Evolutionary conservation across 345 rosid species (phyloP), one percentile per base, ranked within the genome.

Genomic region (Cochlearia excelsa): DNA sequence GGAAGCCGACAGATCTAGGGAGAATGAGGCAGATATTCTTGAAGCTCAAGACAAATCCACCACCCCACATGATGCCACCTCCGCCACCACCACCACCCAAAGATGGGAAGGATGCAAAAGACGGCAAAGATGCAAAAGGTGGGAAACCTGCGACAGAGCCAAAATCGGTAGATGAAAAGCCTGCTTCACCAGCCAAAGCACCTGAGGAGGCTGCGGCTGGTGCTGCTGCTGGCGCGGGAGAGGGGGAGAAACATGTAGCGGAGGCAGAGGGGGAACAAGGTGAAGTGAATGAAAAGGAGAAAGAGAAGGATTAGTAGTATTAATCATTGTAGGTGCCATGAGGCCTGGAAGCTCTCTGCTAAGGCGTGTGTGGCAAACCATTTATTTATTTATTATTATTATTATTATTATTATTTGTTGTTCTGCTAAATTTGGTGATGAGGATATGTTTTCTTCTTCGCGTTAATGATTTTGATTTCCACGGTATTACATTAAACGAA

Each of bases 21-120:
- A 85, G 99, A 64, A 85, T 87, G 96, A 81, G 96, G 68, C 97
- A 94, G 65, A 72, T 90, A 31, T 79, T 84, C 69, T 31, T 74
- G 71, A 90, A 82, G 80, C 84, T 93, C 47, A 87, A 90, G 72
- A 85, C 84, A 63, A 79, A 76, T 53, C 97, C 95, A 44, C 97
- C 96, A 2, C 70, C 86, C n/a, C 96, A 85, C 68, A 87, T 89
- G 99, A 79, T 82, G 86, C 99, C 95, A 27, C 82, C 89, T 4
- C 85, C 87, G 0, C 71, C 72, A 30, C 77, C 79, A 40, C 82
- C 80, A 59, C 88, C 81, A 3, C 72, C 9, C 3, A 82, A 82
- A 6, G 73, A 72, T 8, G 75, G 4, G 2, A 68, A 68, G 10
- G 69, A 42, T 9, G 78, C 33, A 6, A 81, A 81, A 39, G 85